A percentile compares a stretch with the other conserved stretches of the same genome.
phyloP scores from a whole-genome alignment of 2,329 filamentous ascomycete species.

The Colletotrichum chrysophilum region DNA sequence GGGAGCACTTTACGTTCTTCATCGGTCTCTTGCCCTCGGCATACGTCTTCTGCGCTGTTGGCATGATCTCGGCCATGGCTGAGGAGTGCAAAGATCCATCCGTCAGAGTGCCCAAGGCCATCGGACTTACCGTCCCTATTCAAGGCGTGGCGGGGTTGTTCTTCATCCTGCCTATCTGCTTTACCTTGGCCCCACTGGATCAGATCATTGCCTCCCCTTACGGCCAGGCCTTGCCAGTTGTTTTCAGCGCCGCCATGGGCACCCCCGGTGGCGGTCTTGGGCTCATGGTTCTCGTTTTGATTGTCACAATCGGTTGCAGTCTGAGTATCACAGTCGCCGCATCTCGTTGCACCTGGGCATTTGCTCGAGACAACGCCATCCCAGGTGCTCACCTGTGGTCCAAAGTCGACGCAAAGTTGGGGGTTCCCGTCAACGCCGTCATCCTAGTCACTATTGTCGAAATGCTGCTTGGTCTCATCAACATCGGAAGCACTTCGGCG shows the following conservation, averaged over 20 bases:
- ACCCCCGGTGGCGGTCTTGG: constrained; percentile 66
- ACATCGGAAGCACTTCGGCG: constrained; percentile 70
- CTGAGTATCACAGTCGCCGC: constrained; percentile 72
- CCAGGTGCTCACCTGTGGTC: constrained; percentile 67
- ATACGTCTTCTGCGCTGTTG: constrained; percentile 71
- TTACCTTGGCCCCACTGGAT: constrained; percentile 68
- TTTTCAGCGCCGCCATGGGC: constrained; percentile 67
- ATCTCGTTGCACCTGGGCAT: constrained; percentile 71
- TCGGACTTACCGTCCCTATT: constrained; percentile 70
- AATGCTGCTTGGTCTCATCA: constrained; percentile 67
- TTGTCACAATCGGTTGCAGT: constrained; percentile 70
- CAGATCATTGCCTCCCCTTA: constrained; percentile 57
- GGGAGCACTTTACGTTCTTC: constrained; percentile 36
- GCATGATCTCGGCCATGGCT: constrained; percentile 70
- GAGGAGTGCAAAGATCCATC: constrained; percentile 72
- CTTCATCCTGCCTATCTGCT: constrained; percentile 71
- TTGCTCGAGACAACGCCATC: constrained; percentile 72
- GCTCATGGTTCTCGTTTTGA: constrained; percentile 66
- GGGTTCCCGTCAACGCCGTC: constrained; percentile 74
- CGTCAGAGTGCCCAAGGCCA: constrained; percentile 73
- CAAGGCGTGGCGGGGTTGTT: constrained; percentile 71
- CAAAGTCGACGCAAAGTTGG: constrained; percentile 63
- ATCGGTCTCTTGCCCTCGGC: constrained; percentile 78
- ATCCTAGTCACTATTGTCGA: constrained; percentile 72
- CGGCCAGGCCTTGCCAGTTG: constrained; percentile 67